Conservation (phyloP, 345 rosid genomes). For the Lumnitzera racemosa region DNA sequence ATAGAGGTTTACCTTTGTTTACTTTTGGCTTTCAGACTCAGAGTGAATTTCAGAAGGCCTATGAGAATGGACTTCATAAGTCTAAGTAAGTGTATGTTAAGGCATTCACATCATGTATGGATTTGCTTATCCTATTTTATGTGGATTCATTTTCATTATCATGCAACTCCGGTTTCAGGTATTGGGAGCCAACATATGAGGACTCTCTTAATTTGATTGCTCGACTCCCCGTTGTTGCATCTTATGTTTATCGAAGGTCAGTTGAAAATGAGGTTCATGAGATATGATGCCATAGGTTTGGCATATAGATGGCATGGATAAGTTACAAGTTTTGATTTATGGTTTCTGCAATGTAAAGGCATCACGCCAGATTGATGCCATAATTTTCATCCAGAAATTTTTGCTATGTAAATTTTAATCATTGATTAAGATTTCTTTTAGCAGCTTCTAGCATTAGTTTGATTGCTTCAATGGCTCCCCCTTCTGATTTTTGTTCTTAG, state of each 20-base stretch:
- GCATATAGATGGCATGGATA: background rate
- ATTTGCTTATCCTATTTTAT: constrained; percentile 7
- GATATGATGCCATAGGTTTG: background rate
- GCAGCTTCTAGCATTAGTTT: too few relatives aligned
- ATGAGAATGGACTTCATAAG: constrained; percentile 82
- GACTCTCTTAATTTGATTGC: constrained; percentile 91
- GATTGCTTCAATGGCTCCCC: too few relatives aligned
- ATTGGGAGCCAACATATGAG: constrained; percentile 96
- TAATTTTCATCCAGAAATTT: too few relatives aligned
- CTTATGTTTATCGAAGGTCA: constrained; percentile 88
- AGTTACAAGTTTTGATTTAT: too few relatives aligned
- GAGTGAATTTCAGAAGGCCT: constrained; percentile 96
- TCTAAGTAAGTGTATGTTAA: constrained; percentile 50
- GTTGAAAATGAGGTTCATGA: constrained; percentile 8
- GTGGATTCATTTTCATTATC: constrained; percentile 1
- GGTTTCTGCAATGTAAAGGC: background rate
- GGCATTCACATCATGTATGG: constrained; percentile 9
- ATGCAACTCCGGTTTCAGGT: constrained; percentile 36
- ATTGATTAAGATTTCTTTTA: too few relatives aligned
- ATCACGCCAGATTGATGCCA: too few relatives aligned
- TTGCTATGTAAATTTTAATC: too few relatives aligned
- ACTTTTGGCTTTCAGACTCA: constrained; percentile 50
- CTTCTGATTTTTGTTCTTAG: too few relatives aligned
- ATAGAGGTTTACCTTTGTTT: too few relatives aligned
- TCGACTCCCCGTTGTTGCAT: constrained; percentile 77